phyloP scores from a whole-genome alignment of 805 yeast species.

The Candida mattraensis region DNA sequence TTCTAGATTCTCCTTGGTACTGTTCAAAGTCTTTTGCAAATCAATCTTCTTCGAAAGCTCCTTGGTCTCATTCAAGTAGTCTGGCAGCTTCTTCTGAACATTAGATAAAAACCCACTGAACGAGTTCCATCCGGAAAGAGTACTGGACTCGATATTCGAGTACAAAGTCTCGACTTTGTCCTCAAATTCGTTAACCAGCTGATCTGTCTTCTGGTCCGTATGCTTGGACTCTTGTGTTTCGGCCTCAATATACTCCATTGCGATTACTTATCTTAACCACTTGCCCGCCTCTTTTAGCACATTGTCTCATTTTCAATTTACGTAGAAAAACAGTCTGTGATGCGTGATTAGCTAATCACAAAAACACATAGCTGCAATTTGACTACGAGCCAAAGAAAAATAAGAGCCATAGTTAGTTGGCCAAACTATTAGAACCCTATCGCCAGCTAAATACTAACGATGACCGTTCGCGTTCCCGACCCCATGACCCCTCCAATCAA shows the following conservation, averaged over 20 bases:
- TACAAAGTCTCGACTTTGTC: slow-evolving; percentile 40
- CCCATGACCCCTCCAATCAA: slow-evolving; percentile 70
- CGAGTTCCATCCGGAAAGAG: slow-evolving; percentile 37
- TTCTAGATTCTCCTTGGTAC: slow-evolving; percentile 19
- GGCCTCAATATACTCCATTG: slow-evolving; percentile 36
- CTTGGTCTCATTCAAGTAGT: slow-evolving; percentile 30
- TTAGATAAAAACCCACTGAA: slow-evolving; percentile 37
- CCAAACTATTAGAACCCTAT: no score
- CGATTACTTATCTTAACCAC: background rate
- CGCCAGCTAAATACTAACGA: no score
- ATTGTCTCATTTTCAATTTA: slow-evolving; percentile 1
- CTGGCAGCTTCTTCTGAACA: slow-evolving; percentile 34
- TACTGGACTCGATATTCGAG: slow-evolving; percentile 41
- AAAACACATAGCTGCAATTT: no score
- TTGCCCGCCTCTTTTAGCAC: background rate
- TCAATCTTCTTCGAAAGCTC: slow-evolving; percentile 23
- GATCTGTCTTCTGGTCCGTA: slow-evolving; percentile 50
- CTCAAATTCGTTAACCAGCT: slow-evolving; percentile 55
- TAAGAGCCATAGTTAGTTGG: no score
- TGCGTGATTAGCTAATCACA: no score
- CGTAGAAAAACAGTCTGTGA: no score
- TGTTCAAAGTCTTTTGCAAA: slow-evolving; percentile 16
- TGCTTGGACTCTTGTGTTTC: slow-evolving; percentile 24
- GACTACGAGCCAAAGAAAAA: no score
- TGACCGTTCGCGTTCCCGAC: slow-evolving; percentile 17